A percentile compares a stretch with the other conserved stretches of the same genome.
Conservation (phyloP, 1,139 yeast species). For the Entelexis paramagnoliae region DNA sequence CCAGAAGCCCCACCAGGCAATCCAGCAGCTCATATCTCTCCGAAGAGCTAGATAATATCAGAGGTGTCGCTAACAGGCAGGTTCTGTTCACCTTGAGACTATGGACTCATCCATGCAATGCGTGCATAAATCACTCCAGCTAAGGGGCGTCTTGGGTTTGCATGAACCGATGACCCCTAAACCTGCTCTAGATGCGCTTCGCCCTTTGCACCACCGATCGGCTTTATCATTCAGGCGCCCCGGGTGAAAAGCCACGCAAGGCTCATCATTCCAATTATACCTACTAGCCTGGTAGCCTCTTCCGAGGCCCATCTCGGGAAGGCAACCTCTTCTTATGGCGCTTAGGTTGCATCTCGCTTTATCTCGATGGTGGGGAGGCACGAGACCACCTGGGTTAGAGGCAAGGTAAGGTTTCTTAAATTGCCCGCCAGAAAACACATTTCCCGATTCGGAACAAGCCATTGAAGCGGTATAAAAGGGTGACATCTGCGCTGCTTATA, state of each 20-base stretch:
- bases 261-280: too few relatives aligned
- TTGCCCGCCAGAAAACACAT: slow-evolving; percentile 2
- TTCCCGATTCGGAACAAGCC: slow-evolving; percentile 5
- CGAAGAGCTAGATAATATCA: too few relatives aligned
- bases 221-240: neutral
- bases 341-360: neutral
- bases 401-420: neutral
- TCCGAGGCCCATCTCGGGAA: neutral
- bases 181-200: neutral
- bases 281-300: neutral
- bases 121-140: neutral
- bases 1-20: too few relatives aligned
- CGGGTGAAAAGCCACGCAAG: too few relatives aligned
- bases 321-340: too few relatives aligned
- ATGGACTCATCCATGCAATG: neutral
- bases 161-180: neutral
- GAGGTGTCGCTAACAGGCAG: too few relatives aligned
- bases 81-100: too few relatives aligned
- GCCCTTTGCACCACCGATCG: neutral
- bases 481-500: neutral
- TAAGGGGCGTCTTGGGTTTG: neutral
- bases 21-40: too few relatives aligned
- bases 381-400: neutral
- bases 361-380: neutral
- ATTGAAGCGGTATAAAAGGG: neutral